Evolutionary conservation across 306 rosid species (phyloP), one percentile per base, ranked within the genome.

Genomic region (Luffa acutangula): DNA sequence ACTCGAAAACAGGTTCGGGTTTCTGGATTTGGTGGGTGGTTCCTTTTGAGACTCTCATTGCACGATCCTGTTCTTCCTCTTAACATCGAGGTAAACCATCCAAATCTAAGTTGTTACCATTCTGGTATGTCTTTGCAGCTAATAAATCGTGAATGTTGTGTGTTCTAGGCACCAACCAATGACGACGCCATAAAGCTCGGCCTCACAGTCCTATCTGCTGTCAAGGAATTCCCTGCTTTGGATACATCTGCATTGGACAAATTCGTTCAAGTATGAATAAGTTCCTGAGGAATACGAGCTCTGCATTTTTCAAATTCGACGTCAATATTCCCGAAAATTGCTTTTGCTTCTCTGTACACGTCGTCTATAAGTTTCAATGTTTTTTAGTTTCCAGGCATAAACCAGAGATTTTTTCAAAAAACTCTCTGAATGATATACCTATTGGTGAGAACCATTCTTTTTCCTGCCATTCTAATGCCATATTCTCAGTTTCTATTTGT

Each of bases 41-140:
- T 95, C 83, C 97, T 95, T 79, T 92, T 95, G 78, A 86, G 98
- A 83, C 87, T 95, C 79, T 95, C 97, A 34, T 93, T 95, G 46
- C 98, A 95, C 59, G 98, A 95, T 82, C 98, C 97, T 86, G 97
- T 95, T 58, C 97, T 92, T 82, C 98, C 98, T 76, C 96, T 95
- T 36, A 95, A 95, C 86, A 90, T 95, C 39, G 98, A 95, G 98
- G 98, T 95, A 91, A 65, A 65, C 18, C 4, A 41, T 57, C 79
- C 72, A 77, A 63, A 31, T 33, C 53, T 37, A 69, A 25, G 59
- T 58, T 77, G 34, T 72, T 21, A 49, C 78, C 42, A 77, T 21
- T 59, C 1, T 53, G 39, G 8, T 33, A n/a, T 62, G 78, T 74
- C 64, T 59, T 77, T 54, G 20, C 79, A 76, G 36, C 79, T 76